phyloP scores from a whole-genome alignment of 2,329 filamentous ascomycete genomes.

The Alternaria metachromatica region DNA sequence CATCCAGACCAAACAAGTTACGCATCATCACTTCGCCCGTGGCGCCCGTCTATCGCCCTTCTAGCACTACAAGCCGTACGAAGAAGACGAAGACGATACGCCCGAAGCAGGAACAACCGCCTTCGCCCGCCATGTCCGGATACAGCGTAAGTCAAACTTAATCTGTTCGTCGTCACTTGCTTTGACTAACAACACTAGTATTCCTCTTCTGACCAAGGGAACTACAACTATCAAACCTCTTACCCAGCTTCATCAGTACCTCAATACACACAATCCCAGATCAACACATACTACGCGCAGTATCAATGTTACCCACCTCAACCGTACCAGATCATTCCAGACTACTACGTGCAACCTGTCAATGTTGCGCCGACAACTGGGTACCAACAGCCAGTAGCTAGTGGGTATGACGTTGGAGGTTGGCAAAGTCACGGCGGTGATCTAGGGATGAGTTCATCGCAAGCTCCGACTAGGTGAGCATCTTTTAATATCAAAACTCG shows the following conservation, averaged over 20 bases:
- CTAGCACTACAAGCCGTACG: slow-evolving; percentile 10
- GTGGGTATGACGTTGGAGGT: slow-evolving; percentile 15
- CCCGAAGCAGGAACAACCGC: slow-evolving; percentile 25
- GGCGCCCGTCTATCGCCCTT: slow-evolving; percentile 23
- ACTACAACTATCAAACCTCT: slow-evolving; percentile 22
- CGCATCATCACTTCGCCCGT: slow-evolving; percentile 14
- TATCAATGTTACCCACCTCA: slow-evolving; percentile 40
- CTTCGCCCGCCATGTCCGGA: slow-evolving; percentile 33
- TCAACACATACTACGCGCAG: slow-evolving; percentile 38
- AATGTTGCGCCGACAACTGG: slow-evolving; percentile 6
- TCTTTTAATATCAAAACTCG: background rate
- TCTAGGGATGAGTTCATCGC: slow-evolving; percentile 1
- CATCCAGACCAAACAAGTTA: slow-evolving; percentile 13
- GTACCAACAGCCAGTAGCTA: slow-evolving; percentile 17
- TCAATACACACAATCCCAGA: slow-evolving; percentile 43
- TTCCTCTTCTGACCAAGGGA: slow-evolving; percentile 24
- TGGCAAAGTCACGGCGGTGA: slow-evolving; percentile 18
- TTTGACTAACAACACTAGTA: slow-evolving; percentile 21
- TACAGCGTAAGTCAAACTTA: slow-evolving; percentile 24
- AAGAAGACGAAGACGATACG: slow-evolving; percentile 14
- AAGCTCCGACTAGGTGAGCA: slow-evolving; percentile 18
- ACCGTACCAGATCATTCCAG: slow-evolving; percentile 35
- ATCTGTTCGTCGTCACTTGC: background rate
- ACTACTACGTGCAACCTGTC: slow-evolving; percentile 28
- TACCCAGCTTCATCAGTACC: slow-evolving; percentile 25